Percentiles rank a stretch among this genome's conserved stretches.
Conservation (phyloP, 768 basidiomycete species). For the Lactarius indigo region DNA sequence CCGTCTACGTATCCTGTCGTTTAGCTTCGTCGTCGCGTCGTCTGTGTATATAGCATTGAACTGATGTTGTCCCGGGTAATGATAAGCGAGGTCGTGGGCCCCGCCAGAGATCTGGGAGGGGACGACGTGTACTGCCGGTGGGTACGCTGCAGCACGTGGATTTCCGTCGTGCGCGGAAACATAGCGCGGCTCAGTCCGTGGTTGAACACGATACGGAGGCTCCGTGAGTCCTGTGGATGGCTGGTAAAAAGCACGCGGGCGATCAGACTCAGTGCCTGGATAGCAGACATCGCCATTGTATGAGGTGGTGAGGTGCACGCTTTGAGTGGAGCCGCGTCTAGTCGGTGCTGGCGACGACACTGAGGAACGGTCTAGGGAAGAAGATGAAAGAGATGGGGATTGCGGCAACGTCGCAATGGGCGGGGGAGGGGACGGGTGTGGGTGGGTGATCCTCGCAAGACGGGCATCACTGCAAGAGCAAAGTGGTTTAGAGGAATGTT, state of each 20-base stretch:
- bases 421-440: constrained; percentile 42
- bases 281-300: constrained; percentile 33
- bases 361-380: constrained; percentile 57
- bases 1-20: constrained; percentile 67
- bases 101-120: constrained; percentile 25
- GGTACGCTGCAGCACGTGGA: constrained; percentile 22
- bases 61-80: constrained; percentile 39
- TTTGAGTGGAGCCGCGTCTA: constrained; percentile 39
- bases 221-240: constrained; percentile 9
- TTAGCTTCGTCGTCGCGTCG: constrained; percentile 77
- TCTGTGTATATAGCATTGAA: constrained; percentile 56
- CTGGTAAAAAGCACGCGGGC: constrained; percentile 20
- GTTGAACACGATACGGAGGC: constrained; percentile 22
- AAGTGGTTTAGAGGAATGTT: constrained; percentile 27
- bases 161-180: constrained; percentile 22
- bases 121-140: constrained; percentile 28
- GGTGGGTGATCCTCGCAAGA: constrained; percentile 36
- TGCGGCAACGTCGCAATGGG: constrained; percentile 51
- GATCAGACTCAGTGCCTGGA: constrained; percentile 20
- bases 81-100: constrained; percentile 32
- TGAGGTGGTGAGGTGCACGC: constrained; percentile 38
- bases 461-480: constrained; percentile 39
- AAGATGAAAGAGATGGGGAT: constrained; percentile 59
- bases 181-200: constrained; percentile 21
- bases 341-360: constrained; percentile 54